Conservation (phyloP, 2,329 filamentous ascomycete genomes). For the Sclerotinia subarctica region DNA sequence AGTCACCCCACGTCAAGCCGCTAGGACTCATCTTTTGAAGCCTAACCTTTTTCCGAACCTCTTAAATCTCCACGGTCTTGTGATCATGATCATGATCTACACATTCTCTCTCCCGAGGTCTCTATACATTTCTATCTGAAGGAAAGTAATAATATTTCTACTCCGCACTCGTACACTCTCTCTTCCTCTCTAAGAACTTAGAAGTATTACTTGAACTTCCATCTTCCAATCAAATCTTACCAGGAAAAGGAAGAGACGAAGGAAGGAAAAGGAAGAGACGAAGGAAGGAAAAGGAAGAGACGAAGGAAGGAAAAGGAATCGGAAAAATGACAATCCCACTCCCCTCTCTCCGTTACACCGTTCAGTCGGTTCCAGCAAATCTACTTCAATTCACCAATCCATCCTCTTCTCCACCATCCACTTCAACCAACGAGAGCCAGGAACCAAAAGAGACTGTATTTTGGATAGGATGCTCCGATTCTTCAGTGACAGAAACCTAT, state of each 20-base stretch:
- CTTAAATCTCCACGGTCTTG: slow-evolving; percentile 2
- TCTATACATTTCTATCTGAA: neutral
- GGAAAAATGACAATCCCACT: slow-evolving; percentile 15
- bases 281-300: no score
- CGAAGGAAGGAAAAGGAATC: neutral
- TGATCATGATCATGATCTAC: neutral
- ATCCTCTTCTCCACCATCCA: slow-evolving; percentile 4
- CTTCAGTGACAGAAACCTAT: slow-evolving; percentile 62
- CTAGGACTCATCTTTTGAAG: neutral
- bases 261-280: no score
- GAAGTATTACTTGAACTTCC: neutral
- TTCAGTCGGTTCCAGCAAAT: slow-evolving; percentile 5
- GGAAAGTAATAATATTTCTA: no score
- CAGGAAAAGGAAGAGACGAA: neutral
- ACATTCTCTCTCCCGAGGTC: neutral
- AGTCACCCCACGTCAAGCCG: slow-evolving; percentile 14
- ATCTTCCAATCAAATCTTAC: neutral
- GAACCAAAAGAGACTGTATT: slow-evolving; percentile 48
- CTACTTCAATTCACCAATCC: neutral
- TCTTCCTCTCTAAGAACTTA: neutral
- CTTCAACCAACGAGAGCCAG: neutral
- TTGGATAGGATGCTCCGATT: slow-evolving; percentile 69
- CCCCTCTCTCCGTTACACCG: slow-evolving; percentile 8
- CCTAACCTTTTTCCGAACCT: neutral
- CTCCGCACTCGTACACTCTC: neutral